phyloP scores from a whole-genome alignment of 2,329 filamentous ascomycete species.

The Aspergillus piperis region DNA sequence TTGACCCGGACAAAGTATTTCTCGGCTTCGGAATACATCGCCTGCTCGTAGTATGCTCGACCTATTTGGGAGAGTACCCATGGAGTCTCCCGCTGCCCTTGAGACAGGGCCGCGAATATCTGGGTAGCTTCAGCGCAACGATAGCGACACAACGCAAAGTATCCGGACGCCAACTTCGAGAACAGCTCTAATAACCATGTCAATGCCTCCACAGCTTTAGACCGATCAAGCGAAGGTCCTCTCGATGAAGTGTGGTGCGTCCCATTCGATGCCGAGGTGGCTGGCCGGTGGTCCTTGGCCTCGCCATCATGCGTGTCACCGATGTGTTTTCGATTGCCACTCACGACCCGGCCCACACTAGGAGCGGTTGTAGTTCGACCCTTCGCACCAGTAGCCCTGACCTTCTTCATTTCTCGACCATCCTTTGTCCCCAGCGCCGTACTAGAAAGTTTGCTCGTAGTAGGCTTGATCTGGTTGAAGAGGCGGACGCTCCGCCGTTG shows the following conservation, averaged over 20 bases:
- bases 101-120: slow-evolving; percentile 69
- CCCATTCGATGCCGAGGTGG: slow-evolving; percentile 34
- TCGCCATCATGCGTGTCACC: slow-evolving; percentile 64
- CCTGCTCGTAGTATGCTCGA: slow-evolving; percentile 87
- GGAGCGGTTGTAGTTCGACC: slow-evolving; percentile 66
- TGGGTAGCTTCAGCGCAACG: slow-evolving; percentile 76
- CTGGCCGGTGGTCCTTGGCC: slow-evolving; percentile 57
- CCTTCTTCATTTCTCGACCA: slow-evolving; percentile 78
- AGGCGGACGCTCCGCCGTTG: slow-evolving; percentile 73
- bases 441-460: slow-evolving; percentile 63
- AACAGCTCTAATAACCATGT: slow-evolving; percentile 77
- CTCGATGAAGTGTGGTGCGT: slow-evolving; percentile 31
- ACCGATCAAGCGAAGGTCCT: slow-evolving; percentile 51
- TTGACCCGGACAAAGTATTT: slow-evolving; percentile 80
- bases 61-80: slow-evolving; percentile 93
- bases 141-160: slow-evolving; percentile 76
- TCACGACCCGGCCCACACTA: slow-evolving; percentile 81
- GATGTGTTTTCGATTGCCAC: slow-evolving; percentile 77
- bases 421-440: slow-evolving; percentile 61
- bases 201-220: slow-evolving; percentile 73
- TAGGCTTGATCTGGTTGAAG: slow-evolving; percentile 69
- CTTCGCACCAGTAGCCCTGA: slow-evolving; percentile 72
- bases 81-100: slow-evolving; percentile 80
- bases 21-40: slow-evolving; percentile 81
- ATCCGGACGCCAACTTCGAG: slow-evolving; percentile 77